Percentiles rank a stretch among this genome's conserved stretches.
These are phyloP conservation scores for Cladophialophora psammophila DNA, from an alignment of 2,329 filamentous ascomycete genomes.

Conservation along the genomic window DNA sequence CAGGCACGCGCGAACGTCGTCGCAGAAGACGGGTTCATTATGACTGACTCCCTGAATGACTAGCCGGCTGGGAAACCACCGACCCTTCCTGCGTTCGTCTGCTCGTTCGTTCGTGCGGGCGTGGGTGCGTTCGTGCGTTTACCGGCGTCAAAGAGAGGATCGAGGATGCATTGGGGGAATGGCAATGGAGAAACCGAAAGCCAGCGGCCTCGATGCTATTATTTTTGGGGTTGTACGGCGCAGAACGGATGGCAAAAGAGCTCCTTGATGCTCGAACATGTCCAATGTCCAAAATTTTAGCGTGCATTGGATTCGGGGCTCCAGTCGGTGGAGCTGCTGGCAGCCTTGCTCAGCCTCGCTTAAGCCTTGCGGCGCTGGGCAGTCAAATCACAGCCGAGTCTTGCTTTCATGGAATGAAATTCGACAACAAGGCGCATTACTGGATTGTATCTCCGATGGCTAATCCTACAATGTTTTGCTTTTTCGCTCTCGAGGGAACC, in stretches of 20 bases:
- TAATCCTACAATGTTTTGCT: conserved; percentile 17
- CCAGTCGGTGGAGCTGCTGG: not conserved
- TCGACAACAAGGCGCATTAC: not conserved
- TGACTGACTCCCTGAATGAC: not conserved
- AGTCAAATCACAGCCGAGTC: not conserved
- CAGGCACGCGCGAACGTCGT: conserved; percentile 30
- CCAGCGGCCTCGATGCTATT: too few relatives aligned
- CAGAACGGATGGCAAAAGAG: not conserved
- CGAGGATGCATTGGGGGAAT: too few relatives aligned
- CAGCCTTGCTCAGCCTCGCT: not conserved
- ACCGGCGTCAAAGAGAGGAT: too few relatives aligned
- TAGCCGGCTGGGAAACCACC: too few relatives aligned
- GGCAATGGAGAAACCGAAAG: too few relatives aligned
- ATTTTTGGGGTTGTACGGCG: too few relatives aligned
- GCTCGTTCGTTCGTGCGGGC: too few relatives aligned
- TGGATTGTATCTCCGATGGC: not conserved
- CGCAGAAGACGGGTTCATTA: conserved; percentile 18
- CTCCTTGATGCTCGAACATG: not conserved
- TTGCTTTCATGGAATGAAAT: not conserved
- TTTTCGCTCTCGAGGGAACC: not conserved
- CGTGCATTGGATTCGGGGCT: conserved; percentile 8
- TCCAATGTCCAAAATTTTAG: conserved; percentile 13
- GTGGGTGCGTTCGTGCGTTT: too few relatives aligned
- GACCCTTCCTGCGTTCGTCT: too few relatives aligned
- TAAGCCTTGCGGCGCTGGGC: not conserved